A percentile compares a stretch with the other conserved stretches of the same genome.
Evolutionary conservation across 2,329 filamentous ascomycete species (phyloP).

Genomic region (Trichoderma sp.): DNA sequence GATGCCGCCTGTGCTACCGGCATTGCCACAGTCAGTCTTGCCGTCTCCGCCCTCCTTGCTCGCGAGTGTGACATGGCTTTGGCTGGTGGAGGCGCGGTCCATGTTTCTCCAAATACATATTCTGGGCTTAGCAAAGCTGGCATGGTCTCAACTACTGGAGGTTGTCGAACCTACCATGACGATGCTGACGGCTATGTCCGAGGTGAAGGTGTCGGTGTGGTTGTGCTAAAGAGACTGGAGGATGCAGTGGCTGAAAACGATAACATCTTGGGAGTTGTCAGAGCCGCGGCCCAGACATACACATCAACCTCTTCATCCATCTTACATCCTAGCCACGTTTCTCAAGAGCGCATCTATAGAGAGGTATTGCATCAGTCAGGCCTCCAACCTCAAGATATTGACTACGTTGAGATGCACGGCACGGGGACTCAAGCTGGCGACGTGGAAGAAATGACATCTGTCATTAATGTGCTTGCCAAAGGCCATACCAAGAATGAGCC

Average conservation of each 20-base stretch:
- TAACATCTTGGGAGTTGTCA: neutral
- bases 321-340: conserved; percentile 32
- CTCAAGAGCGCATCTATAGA: conserved; percentile 60
- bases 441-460: conserved; percentile 74
- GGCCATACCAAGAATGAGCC: neutral
- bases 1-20: neutral
- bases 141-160: neutral
- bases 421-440: conserved; percentile 85
- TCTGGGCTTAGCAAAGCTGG: neutral
- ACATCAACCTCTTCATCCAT: neutral
- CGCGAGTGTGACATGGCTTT: neutral
- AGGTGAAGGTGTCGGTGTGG: neutral
- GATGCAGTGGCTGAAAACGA: neutral
- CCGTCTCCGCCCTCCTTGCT: neutral
- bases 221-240: neutral
- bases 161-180: neutral
- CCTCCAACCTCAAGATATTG: conserved; percentile 66
- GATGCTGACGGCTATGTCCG: neutral
- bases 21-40: neutral
- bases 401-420: conserved; percentile 85
- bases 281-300: neutral
- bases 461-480: conserved; percentile 34
- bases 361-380: conserved; percentile 59
- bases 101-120: neutral
- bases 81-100: neutral